These are phyloP conservation scores for Salmacisia buchloeana DNA, from an alignment of 1,284 basidiomycete species.

Conservation along the genomic window DNA sequence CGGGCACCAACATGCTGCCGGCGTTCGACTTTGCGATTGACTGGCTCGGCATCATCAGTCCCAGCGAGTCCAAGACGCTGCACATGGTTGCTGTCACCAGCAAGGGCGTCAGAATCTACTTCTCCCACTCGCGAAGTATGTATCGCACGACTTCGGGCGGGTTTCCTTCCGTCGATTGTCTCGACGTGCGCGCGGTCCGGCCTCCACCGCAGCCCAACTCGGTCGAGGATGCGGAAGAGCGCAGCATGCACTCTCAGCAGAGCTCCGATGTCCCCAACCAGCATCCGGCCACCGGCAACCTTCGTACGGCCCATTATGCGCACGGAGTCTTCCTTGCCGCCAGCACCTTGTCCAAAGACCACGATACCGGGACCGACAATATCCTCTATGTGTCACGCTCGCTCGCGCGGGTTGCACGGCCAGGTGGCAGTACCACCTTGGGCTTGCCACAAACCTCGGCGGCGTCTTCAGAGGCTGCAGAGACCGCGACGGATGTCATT, in stretches of 20 bases:
- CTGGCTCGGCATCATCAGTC: conserved; percentile 35
- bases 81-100: conserved; percentile 45
- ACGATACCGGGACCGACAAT: conserved; percentile 3
- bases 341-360: neutral
- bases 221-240: neutral
- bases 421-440: neutral
- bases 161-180: conserved; percentile 20
- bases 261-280: conserved; percentile 3
- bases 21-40: conserved; percentile 28
- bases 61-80: conserved; percentile 19
- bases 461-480: conserved; percentile 12
- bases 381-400: conserved; percentile 7
- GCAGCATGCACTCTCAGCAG: neutral
- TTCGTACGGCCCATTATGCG: conserved; percentile 11
- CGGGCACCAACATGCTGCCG: conserved; percentile 29
- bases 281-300: conserved; percentile 1
- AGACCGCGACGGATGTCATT: conserved; percentile 17
- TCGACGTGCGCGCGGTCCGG: conserved; percentile 8
- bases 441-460: neutral
- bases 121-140: conserved; percentile 40
- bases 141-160: conserved; percentile 26
- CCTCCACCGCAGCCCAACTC: conserved; percentile 18
- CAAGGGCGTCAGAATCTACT: conserved; percentile 45
- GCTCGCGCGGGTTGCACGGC: neutral
- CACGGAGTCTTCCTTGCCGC: conserved; percentile 20